Evolutionary conservation across 768 basidiomycete species (phyloP).

Genomic region (Boletus coccyginus): DNA sequence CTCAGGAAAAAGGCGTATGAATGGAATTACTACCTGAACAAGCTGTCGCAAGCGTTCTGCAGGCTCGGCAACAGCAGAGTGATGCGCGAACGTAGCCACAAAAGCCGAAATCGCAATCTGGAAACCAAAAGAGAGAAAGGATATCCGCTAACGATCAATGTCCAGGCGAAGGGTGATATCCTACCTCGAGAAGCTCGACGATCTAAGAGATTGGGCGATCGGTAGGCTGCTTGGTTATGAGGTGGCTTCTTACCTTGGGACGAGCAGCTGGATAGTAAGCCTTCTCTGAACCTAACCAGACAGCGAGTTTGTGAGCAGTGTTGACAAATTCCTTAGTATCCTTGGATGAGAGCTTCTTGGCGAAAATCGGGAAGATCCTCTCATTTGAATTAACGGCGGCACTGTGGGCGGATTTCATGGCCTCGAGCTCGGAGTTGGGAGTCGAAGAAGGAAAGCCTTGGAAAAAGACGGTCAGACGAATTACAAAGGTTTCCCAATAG

Average conservation of each 20-base stretch:
- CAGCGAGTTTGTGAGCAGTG: constrained; percentile 36
- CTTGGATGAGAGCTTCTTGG: constrained; percentile 31
- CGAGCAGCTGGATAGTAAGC: constrained; percentile 54
- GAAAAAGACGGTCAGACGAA: neutral
- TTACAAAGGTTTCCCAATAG: neutral
- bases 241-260: constrained; percentile 40
- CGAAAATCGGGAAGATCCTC: constrained; percentile 37
- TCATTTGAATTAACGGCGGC: constrained; percentile 29
- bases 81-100: constrained; percentile 4
- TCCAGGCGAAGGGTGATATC: constrained; percentile 7
- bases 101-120: constrained; percentile 25
- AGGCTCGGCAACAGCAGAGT: neutral
- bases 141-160: neutral
- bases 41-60: constrained; percentile 15
- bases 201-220: constrained; percentile 38
- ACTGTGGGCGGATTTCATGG: constrained; percentile 16
- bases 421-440: neutral
- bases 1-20: constrained; percentile 20
- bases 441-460: constrained; percentile 7
- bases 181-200: constrained; percentile 46
- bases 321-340: constrained; percentile 22
- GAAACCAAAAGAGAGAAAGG: neutral
- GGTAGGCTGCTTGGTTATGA: constrained; percentile 1
- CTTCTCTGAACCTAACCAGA: constrained; percentile 46
- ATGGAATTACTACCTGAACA: constrained; percentile 22